Base-by-base conservation (phyloP, 1,284 basidiomycete species). In the Ganoderma lucidum region DNA sequence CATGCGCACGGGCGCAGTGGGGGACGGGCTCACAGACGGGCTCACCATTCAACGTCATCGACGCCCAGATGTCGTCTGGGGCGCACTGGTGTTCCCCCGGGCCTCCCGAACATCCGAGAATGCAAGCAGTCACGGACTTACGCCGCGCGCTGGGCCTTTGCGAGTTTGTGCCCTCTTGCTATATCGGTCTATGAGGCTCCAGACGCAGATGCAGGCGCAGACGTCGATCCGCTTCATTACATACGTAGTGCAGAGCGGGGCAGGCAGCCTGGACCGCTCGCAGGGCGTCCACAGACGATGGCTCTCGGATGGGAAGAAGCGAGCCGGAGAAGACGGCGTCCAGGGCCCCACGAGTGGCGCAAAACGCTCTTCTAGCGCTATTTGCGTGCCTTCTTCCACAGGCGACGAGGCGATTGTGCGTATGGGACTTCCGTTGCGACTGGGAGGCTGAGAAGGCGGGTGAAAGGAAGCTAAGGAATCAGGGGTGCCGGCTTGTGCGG, bases 171-270 rank as follows among this genome's bases (percentile, higher is more conserved):
- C 23, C 23, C 23, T 51, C 48, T 51, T 51, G 48, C 48, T 51
- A 28, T 28, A 51, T 51, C 48, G 23, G 23, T 12, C 14, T 51
- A 9, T 10, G 23, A 6, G 48, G 48, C 48, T 28, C 23, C 48
- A 37, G 37, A 37, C 35, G 68, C 70, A 64, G 71, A 68, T 23
- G 19, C n/a, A 32, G 35, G n/a, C 30, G 19, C 45, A 17, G 35
- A n/a, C 19, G 68, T 72, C 71, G 71, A 72, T 70, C 68, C 44
- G 45, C 44, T 61, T 63, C 69, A 66, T 65, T 28, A n/a, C 35
- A 51, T n/a, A 55, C 30, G 48, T 28, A 28, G 48, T 48, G 15
- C 8, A 28, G 0, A 51, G 23, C 14, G 10, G 48, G 19, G 10
- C 12, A 14, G 23, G 48, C 23, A 51, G 48, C 48, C 48, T 51